These are phyloP conservation scores for Cardiospermum halicacabum DNA, from an alignment of 345 rosid species.

Conservation along the genomic window DNA sequence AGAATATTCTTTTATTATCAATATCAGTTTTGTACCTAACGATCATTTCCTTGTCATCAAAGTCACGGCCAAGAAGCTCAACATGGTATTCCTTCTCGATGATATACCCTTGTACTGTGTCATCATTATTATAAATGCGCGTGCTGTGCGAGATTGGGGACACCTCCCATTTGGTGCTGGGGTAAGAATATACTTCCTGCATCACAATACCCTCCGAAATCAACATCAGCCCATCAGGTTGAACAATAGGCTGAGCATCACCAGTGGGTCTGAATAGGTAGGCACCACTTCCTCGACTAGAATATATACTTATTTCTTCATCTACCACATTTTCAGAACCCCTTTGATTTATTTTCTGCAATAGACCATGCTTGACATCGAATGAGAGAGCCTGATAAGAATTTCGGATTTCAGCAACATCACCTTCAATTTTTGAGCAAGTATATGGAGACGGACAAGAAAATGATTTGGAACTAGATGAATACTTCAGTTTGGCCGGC, in stretches of 20 bases:
- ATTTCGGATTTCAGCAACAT: constrained; percentile 54
- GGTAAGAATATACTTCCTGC: constrained; percentile 83
- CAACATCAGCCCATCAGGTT: constrained; percentile 57
- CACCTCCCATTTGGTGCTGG: constrained; percentile 60
- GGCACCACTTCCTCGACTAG: constrained; percentile 82
- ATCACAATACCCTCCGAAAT: constrained; percentile 69
- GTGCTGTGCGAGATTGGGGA: constrained; percentile 79
- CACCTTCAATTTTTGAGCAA: constrained; percentile 64
- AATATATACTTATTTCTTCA: constrained; percentile 80
- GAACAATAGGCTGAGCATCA: constrained; percentile 58
- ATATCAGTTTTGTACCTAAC: constrained; percentile 77
- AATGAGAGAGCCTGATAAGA: constrained; percentile 69
- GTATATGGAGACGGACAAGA: constrained; percentile 71
- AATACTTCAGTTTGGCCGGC: constrained; percentile 53
- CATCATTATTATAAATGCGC: constrained; percentile 61
- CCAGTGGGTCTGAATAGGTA: constrained; percentile 85
- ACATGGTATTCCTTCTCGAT: constrained; percentile 95
- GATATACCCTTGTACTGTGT: constrained; percentile 48
- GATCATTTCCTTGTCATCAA: constrained; percentile 76
- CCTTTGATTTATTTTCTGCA: constrained; percentile 51
- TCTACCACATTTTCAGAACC: constrained; percentile 45
- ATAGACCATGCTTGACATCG: constrained; percentile 56
- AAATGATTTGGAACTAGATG: constrained; percentile 40
- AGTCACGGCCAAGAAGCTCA: constrained; percentile 65
- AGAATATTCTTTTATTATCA: constrained; percentile 62